Evolutionary conservation across 306 rosid species (phyloP).

Genomic region (Corylus heterophylla): DNA sequence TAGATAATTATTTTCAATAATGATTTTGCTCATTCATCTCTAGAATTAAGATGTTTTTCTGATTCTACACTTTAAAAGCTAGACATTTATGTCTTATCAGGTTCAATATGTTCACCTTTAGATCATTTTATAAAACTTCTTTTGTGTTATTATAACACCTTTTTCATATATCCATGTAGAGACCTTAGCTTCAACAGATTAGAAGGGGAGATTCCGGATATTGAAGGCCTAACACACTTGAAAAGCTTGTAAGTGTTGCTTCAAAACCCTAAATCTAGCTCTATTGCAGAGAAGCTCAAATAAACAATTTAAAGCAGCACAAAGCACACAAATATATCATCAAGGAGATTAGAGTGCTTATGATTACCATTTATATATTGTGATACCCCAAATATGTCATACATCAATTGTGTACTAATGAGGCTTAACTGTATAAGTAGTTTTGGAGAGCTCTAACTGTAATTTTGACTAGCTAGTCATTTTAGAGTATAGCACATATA

Average conservation of each 20-base stretch:
- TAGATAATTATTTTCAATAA: too few species aligned
- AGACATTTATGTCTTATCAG: neutral
- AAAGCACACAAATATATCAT: neutral
- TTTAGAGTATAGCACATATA: too few species aligned
- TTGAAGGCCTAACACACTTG: neutral
- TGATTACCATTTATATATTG: neutral
- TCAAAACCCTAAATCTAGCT: neutral
- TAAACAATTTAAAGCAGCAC: neutral
- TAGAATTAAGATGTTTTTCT: neutral
- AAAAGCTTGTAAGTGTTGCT: conserved; percentile 19
- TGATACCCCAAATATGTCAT: too few species aligned
- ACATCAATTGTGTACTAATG: too few species aligned
- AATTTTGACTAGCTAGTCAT: too few species aligned
- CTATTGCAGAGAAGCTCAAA: neutral
- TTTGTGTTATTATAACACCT: neutral
- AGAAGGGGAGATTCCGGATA: conserved; percentile 27
- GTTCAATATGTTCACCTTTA: too few species aligned
- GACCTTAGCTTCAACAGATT: conserved; percentile 39
- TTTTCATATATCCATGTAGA: neutral
- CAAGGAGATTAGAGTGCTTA: neutral
- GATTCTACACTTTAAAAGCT: neutral
- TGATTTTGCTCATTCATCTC: neutral
- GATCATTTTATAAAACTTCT: too few species aligned
- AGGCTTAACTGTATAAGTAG: too few species aligned
- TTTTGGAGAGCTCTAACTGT: too few species aligned